Conservation (phyloP, 805 yeast genomes). For the Huiozyma naganishii region DNA sequence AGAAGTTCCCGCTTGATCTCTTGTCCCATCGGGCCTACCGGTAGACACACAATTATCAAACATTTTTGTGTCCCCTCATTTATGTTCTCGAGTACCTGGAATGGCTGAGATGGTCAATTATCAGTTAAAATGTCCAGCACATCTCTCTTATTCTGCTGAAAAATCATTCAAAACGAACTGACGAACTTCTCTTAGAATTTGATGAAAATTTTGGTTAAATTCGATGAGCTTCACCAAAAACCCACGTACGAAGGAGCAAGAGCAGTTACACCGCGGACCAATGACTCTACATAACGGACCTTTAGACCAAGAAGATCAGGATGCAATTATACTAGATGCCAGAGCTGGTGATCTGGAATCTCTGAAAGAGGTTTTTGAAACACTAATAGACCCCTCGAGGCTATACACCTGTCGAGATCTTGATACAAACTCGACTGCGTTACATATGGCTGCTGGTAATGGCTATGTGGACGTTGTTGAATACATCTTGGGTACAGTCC, state of each 20-base stretch:
- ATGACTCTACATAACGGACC: slow-evolving; percentile 26
- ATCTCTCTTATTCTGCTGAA: too few relatives aligned
- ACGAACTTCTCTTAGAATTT: too few relatives aligned
- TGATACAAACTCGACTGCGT: slow-evolving; percentile 55
- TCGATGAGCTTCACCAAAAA: not conserved
- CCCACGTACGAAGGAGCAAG: not conserved
- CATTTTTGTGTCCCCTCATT: too few relatives aligned
- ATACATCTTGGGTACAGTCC: slow-evolving; percentile 42
- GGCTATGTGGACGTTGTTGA: slow-evolving; percentile 67
- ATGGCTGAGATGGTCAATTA: too few relatives aligned
- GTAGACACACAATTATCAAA: too few relatives aligned
- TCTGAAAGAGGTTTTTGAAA: slow-evolving; percentile 54
- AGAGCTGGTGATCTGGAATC: slow-evolving; percentile 81
- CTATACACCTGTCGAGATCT: slow-evolving; percentile 47
- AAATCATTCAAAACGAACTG: too few relatives aligned
- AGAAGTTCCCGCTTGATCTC: too few relatives aligned
- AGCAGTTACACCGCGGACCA: too few relatives aligned
- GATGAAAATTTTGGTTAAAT: not conserved
- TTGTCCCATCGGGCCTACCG: too few relatives aligned
- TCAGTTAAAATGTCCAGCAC: too few relatives aligned
- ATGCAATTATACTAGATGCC: slow-evolving; percentile 70
- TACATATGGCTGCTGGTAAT: slow-evolving; percentile 95
- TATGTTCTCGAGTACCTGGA: too few relatives aligned
- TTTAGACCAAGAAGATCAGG: slow-evolving; percentile 65
- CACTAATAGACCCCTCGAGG: slow-evolving; percentile 37